A percentile compares a stretch with the other conserved stretches of the same genome.
These are phyloP conservation scores for Diaporthe ampelina DNA, from an alignment of 2,329 filamentous ascomycete species.

Conservation along the genomic window DNA sequence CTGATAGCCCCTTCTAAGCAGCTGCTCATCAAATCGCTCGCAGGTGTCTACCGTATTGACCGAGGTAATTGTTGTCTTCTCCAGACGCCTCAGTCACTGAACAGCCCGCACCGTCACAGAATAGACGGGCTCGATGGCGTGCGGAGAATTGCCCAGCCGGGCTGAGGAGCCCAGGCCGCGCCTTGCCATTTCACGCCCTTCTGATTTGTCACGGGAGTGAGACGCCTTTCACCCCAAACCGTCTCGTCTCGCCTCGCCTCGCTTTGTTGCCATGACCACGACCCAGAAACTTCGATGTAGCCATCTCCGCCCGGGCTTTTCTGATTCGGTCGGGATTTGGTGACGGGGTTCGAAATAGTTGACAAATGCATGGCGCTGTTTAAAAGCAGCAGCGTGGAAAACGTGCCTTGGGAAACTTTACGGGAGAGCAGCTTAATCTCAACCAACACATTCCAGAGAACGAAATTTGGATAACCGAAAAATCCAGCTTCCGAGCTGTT, in stretches of 20 bases:
- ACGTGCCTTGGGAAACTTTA: not conserved
- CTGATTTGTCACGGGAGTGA: conserved; percentile 25
- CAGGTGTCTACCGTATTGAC: no score
- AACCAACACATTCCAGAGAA: no score
- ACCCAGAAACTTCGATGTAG: not conserved
- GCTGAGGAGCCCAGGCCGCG: not conserved
- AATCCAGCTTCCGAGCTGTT: no score
- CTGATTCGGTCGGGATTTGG: not conserved
- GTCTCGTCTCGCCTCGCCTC: not conserved
- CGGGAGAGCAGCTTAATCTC: no score
- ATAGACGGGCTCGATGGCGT: conserved; percentile 6
- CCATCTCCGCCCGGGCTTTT: not conserved
- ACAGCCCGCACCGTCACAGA: not conserved
- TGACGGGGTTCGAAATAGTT: not conserved
- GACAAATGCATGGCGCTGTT: not conserved
- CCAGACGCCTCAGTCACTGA: not conserved
- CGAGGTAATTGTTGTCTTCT: not conserved
- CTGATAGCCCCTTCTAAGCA: not conserved
- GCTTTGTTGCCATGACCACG: not conserved
- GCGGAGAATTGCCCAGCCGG: conserved; percentile 21
- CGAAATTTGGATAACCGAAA: no score
- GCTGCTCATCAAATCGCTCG: no score
- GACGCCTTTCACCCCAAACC: conserved; percentile 1
- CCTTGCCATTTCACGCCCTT: conserved; percentile 21
- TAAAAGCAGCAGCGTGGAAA: not conserved